Evolutionary conservation across 2,329 filamentous ascomycete species (phyloP).

Genomic region (Botrytis fragariae): DNA sequence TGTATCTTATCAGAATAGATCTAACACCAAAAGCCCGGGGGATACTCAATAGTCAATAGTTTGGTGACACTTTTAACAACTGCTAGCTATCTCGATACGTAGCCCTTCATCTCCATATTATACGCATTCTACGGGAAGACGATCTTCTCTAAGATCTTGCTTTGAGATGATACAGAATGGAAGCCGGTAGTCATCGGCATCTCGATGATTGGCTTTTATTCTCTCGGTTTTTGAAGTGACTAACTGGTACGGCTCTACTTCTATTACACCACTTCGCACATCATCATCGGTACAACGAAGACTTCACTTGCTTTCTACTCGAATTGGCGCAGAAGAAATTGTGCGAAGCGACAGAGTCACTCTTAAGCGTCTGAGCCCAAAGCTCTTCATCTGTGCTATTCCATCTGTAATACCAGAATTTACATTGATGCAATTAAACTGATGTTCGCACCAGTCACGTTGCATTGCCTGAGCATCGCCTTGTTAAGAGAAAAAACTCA

Average conservation of each 20-base stretch:
- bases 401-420: neutral
- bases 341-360: neutral
- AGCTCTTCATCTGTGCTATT: neutral
- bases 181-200: slow-evolving; percentile 6
- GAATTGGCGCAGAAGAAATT: neutral
- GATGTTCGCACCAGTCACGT: neutral
- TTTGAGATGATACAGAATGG: neutral
- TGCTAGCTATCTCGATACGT: neutral
- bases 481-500: neutral
- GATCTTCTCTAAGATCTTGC: neutral
- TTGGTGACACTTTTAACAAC: neutral
- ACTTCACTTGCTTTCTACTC: neutral
- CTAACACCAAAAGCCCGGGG: neutral
- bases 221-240: neutral
- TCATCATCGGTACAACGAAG: slow-evolving; percentile 9
- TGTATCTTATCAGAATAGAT: neutral
- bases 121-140: neutral
- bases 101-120: neutral
- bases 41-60: neutral
- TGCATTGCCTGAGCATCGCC: neutral
- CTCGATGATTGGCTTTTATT: neutral
- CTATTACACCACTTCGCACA: neutral
- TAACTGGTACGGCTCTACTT: neutral
- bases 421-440: neutral
- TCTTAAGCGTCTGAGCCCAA: slow-evolving; percentile 3